Evolutionary conservation across 2,329 filamentous ascomycete species (phyloP).

Genomic region (Teratosphaeria zuluensis): DNA sequence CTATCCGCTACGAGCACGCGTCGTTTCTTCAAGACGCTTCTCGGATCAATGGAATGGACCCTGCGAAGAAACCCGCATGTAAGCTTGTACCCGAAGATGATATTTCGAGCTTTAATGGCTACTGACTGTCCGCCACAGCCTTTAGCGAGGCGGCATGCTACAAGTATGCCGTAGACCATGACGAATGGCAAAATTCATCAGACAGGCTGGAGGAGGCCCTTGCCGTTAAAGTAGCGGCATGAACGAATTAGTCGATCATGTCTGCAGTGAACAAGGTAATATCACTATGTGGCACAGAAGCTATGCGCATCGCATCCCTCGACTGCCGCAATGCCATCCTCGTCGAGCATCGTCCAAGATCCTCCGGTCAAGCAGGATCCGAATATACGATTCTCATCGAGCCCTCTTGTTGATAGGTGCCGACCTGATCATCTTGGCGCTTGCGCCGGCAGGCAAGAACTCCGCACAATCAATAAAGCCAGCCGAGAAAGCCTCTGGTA

Average conservation of each 20-base stretch:
- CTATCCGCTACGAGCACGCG: conserved; percentile 48
- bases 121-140: conserved; percentile 2
- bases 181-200: conserved; percentile 47
- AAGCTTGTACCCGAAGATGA: background rate
- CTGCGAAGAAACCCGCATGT: background rate
- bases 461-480: background rate
- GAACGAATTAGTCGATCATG: background rate
- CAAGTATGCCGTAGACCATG: conserved; percentile 27
- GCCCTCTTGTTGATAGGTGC: background rate
- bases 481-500: background rate
- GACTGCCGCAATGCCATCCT: background rate
- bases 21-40: conserved; percentile 40
- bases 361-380: no score
- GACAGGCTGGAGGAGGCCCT: conserved; percentile 2
- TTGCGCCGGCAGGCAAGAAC: background rate
- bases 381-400: background rate
- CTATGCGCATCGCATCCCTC: no score
- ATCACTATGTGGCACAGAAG: no score
- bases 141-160: conserved; percentile 18
- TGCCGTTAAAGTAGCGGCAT: background rate
- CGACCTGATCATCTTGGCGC: background rate
- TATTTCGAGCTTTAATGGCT: background rate
- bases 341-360: background rate
- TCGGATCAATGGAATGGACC: background rate
- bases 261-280: no score